Conservation (phyloP, 2,329 filamentous ascomycete genomes). For the Claviceps sp. region DNA sequence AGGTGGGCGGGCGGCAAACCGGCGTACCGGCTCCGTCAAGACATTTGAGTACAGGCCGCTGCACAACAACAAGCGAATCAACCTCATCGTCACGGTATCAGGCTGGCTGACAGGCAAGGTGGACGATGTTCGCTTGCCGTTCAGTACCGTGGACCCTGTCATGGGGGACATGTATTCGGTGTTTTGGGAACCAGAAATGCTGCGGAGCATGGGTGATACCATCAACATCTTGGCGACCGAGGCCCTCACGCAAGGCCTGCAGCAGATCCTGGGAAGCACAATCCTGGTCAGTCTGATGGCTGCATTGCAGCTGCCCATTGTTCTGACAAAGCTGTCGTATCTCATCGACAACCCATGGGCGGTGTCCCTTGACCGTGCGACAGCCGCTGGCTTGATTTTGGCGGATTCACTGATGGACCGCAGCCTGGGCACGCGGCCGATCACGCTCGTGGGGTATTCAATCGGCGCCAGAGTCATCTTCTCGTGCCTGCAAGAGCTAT, state of each 20-base stretch:
- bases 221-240: slow-evolving; percentile 98
- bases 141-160: slow-evolving; percentile 88
- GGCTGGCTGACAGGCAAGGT: slow-evolving; percentile 98
- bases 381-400: slow-evolving; percentile 76
- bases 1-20: slow-evolving; percentile 70
- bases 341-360: slow-evolving; percentile 98
- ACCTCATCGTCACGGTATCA: slow-evolving; percentile 86
- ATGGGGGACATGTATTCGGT: slow-evolving; percentile 99
- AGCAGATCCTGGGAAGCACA: slow-evolving; percentile 86
- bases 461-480: slow-evolving; percentile 87
- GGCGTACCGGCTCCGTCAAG: slow-evolving; percentile 80
- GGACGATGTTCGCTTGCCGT: slow-evolving; percentile 90
- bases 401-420: slow-evolving; percentile 88
- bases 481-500: slow-evolving; percentile 76
- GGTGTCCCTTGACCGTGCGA: slow-evolving; percentile 86
- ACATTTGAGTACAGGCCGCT: slow-evolving; percentile 95
- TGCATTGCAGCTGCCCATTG: slow-evolving; percentile 79
- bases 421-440: slow-evolving; percentile 78
- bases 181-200: slow-evolving; percentile 95
- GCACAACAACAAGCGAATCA: slow-evolving; percentile 96
- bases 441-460: slow-evolving; percentile 91
- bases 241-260: slow-evolving; percentile 88
- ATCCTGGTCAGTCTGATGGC: slow-evolving; percentile 84
- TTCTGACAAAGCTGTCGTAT: slow-evolving; percentile 87
- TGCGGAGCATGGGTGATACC: slow-evolving; percentile 93